Base-by-base conservation (phyloP, 352 stramenopile genomes). In the Aphanomyces stellatus region DNA sequence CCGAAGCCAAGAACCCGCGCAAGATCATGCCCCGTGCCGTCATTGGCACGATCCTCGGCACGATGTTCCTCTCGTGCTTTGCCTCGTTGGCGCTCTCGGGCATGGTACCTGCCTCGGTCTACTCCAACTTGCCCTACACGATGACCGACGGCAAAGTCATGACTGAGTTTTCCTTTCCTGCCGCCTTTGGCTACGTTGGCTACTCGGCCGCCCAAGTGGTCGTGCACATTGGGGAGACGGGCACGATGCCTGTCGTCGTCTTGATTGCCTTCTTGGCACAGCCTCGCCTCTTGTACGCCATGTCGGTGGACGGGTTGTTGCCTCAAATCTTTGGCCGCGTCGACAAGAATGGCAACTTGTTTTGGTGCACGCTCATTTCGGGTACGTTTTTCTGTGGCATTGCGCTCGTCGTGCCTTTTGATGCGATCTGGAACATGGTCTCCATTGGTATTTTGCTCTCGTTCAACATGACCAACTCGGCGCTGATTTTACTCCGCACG, bases 191-290 rank as follows among this genome's bases (percentile, higher is more conserved):
- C 17, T 46, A 61, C 35, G 55, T 72, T 15, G 71, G 72, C 5
- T 74, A 57, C 51, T 60, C 62, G 19, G 66, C 75, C 73, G 71
- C 74, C 10, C 63, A 73, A 30, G 69, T 88, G 43, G 61, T 92
- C 35, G 74, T 81, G 11, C 80, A 79, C 30, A 65, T 81, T 55
- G 87, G 87, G 51, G 87, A 95, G 75, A 64, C 93, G 2, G 75
- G 91, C 19, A 98, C 91, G 19, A 91, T 98, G 72, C 94, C 94
- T 0, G 71, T 98, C 22, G 94, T 98, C 43, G 93, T 98, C 46
- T 71, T 98, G 7, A 82, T 98, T 17, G 91, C 81, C 49, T 91
- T 98, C 65, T 72, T 98, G 10, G 91, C 91, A 48, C 94, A 98
- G 71, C 93, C 92, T 22, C 84, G 91, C 55, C 73, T 98, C 35